Percentiles rank a stretch among this genome's conserved stretches.
Evolutionary conservation across 352 stramenopile genomes (phyloP).

Genomic region (Peronospora tabacina): DNA sequence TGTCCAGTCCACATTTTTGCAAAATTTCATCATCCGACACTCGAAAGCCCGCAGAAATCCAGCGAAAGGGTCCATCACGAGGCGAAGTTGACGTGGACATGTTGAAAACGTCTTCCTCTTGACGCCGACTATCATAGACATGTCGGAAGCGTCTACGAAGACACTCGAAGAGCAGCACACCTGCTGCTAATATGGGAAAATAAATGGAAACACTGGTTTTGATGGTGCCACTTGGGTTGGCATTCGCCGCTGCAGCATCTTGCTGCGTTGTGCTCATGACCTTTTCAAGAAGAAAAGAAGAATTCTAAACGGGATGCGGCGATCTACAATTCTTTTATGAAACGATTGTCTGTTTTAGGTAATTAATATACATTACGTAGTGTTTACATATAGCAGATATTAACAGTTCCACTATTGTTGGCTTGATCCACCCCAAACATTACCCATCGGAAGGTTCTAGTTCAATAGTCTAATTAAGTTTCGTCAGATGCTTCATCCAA

Average conservation of each 20-base stretch:
- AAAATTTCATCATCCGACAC: slow-evolving; percentile 59
- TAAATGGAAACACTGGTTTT: too few relatives aligned
- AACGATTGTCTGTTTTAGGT: too few relatives aligned
- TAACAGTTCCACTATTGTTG: too few relatives aligned
- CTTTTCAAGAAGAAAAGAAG: slow-evolving; percentile 12
- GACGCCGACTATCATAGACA: slow-evolving; percentile 46
- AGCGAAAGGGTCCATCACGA: slow-evolving; percentile 35
- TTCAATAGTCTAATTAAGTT: too few relatives aligned
- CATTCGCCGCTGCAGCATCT: slow-evolving; percentile 38
- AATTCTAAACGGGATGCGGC: slow-evolving; percentile 17
- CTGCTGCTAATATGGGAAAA: slow-evolving; percentile 38
- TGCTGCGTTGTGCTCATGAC: slow-evolving; percentile 39
- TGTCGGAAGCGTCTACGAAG: slow-evolving; percentile 43
- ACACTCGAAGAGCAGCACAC: slow-evolving; percentile 52
- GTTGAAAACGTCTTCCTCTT: slow-evolving; percentile 29
- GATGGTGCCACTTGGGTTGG: slow-evolving; percentile 63
- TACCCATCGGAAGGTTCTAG: too few relatives aligned
- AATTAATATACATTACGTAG: too few relatives aligned
- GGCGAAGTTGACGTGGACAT: slow-evolving; percentile 3
- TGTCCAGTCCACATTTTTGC: slow-evolving; percentile 66
- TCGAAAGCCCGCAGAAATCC: slow-evolving; percentile 37
- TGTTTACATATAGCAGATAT: too few relatives aligned
- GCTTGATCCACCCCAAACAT: too few relatives aligned
- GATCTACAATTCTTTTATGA: too few relatives aligned
- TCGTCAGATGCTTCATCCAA: too few relatives aligned